Base-by-base conservation (phyloP, 2,329 filamentous ascomycete genomes). In the Aureobasidium lini region DNA sequence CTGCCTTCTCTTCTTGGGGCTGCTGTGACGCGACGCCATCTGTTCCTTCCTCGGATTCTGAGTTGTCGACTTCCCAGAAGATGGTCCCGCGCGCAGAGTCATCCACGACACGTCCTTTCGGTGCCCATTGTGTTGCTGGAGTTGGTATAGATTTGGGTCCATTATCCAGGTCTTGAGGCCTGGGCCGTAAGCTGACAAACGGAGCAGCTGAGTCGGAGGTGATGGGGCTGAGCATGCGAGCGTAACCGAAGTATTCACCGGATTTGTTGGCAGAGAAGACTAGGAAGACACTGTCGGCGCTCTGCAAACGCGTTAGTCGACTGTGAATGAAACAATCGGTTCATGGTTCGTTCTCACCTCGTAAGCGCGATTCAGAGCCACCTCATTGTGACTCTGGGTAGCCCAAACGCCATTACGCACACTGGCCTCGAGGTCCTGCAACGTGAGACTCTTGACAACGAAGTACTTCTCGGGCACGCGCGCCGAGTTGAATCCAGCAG, bases 191-290 rank as follows among this genome's bases (percentile, higher is more conserved):
- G 84, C 84, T 1, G 85, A 84, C 4, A 84, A 84, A 72, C 1
- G 86, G 83, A 0, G 81, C 80, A 16, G 63, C 43, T 10, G 87
- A 84, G 65, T 95, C 88, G 58, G 92, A 83, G 65, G 88, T 86
- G 67, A 96, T 95, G 4, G 85, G 78, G 23, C 93, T 96, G 9
- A 80, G 77, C 93, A 97, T 97, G 39, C 88, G 85, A 18, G 92
- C 93, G 69, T 95, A 96, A 18, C 93, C 93, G 74, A 94, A 96
- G 70, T 96, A 97, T 72, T 96, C 93, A 11, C 93, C 93, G 0
- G 93, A 96, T 69, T 96, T 96, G 73, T 97, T 97, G 11, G 93
- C 93, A 1, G 93, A 97, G 72, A 97, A 97, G 13, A 97, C 84
- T 32, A 97, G 79, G 68, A 92, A 96, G 1, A 97, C 92, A 67